A percentile compares a stretch with the other conserved stretches of the same genome.
phyloP scores from a whole-genome alignment of 2,329 filamentous ascomycete species.

The Paraphoma chrysanthemicola region DNA sequence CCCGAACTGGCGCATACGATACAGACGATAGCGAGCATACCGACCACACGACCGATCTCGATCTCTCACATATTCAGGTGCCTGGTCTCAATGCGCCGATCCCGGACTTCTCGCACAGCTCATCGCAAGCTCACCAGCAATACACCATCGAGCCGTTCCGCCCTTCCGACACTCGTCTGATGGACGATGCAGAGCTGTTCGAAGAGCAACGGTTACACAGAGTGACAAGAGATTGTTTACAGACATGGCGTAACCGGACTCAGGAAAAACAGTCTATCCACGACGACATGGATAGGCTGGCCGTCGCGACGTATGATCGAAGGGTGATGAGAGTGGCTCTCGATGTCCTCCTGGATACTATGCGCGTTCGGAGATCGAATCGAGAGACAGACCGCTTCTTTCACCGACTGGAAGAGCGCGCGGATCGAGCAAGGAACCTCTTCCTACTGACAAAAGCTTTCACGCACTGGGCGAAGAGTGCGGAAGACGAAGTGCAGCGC shows the following conservation, averaged over 20 bases:
- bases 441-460: slow-evolving; percentile 71
- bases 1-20: slow-evolving; percentile 26
- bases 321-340: slow-evolving; percentile 62
- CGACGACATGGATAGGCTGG: slow-evolving; percentile 32
- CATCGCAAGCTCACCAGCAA: slow-evolving; percentile 19
- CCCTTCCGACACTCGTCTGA: slow-evolving; percentile 59
- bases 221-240: slow-evolving; percentile 42
- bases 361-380: slow-evolving; percentile 47
- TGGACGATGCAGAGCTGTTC: slow-evolving; percentile 57
- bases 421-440: slow-evolving; percentile 68
- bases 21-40: slow-evolving; percentile 39
- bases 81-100: slow-evolving; percentile 47
- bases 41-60: slow-evolving; percentile 36
- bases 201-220: slow-evolving; percentile 38
- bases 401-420: slow-evolving; percentile 64
- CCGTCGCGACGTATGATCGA: slow-evolving; percentile 57
- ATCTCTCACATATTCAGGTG: slow-evolving; percentile 39
- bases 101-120: slow-evolving; percentile 21
- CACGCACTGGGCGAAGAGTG: slow-evolving; percentile 71
- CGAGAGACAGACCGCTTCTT: slow-evolving; percentile 62
- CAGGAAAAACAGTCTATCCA: slow-evolving; percentile 15
- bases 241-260: slow-evolving; percentile 57
- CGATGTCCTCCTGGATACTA: slow-evolving; percentile 45
- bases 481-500: slow-evolving; percentile 69
- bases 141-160: slow-evolving; percentile 51